A percentile compares a stretch with the other conserved stretches of the same genome.
Conservation (phyloP, 1,139 yeast genomes). For the Kodamaea suecica region DNA sequence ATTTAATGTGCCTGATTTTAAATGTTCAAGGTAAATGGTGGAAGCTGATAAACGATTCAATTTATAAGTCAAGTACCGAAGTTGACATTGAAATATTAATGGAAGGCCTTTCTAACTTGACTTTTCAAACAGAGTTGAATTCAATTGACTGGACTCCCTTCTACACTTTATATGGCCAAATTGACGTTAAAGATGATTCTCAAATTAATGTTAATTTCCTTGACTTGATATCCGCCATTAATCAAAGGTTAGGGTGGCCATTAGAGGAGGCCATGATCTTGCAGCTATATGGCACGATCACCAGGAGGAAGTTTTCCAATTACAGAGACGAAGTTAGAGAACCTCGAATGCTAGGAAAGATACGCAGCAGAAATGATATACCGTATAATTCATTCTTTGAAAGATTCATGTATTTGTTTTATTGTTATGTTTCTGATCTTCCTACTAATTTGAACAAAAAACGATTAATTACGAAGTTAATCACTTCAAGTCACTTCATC, state of each 20-base stretch:
- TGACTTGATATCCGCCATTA: constrained; percentile 28
- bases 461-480: constrained; percentile 35
- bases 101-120: constrained; percentile 17
- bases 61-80: constrained; percentile 11
- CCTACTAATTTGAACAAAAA: constrained; percentile 27
- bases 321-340: constrained; percentile 32
- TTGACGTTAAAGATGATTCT: constrained; percentile 15
- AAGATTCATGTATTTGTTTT: constrained; percentile 35
- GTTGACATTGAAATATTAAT: constrained; percentile 14
- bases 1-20: constrained; percentile 14
- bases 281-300: constrained; percentile 29
- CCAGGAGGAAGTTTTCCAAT: constrained; percentile 36
- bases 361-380: constrained; percentile 31
- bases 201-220: constrained; percentile 26
- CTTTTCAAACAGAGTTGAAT: constrained; percentile 13
- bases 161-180: constrained; percentile 20
- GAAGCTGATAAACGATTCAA: constrained; percentile 17
- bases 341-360: constrained; percentile 25
- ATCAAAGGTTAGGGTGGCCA: constrained; percentile 33
- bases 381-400: constrained; percentile 38
- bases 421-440: constrained; percentile 32
- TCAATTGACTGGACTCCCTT: constrained; percentile 26
- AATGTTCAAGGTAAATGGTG: constrained; percentile 18
- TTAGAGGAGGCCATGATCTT: constrained; percentile 34
- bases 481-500: constrained; percentile 37